A percentile compares a stretch with the other conserved stretches of the same genome.
These are phyloP conservation scores for Cryphonectria japonica DNA, from an alignment of 2,329 filamentous ascomycete genomes.

Conservation along the genomic window DNA sequence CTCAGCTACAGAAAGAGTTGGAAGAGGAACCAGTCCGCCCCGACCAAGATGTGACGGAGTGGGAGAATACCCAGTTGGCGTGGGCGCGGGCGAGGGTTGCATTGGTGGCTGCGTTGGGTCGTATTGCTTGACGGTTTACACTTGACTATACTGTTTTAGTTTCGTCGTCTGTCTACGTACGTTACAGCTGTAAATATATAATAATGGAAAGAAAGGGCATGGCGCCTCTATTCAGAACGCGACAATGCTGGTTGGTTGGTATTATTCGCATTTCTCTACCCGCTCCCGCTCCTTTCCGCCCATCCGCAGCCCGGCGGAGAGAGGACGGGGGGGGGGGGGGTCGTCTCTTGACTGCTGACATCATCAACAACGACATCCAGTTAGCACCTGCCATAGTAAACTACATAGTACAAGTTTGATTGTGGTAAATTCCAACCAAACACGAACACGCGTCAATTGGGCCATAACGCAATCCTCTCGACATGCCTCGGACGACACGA, in stretches of 20 bases:
- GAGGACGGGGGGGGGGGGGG: neutral
- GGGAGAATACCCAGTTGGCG: neutral
- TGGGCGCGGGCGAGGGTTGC: neutral
- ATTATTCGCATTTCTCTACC: neutral
- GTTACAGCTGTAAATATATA: constrained; percentile 25
- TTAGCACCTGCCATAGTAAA: neutral
- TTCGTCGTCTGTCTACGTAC: constrained; percentile 21
- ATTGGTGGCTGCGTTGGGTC: neutral
- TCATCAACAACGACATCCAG: neutral
- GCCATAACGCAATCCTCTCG: neutral
- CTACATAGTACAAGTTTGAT: neutral
- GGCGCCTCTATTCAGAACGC: neutral
- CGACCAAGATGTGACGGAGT: neutral
- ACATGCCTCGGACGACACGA: neutral
- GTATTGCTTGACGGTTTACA: constrained; percentile 4
- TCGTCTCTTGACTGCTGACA: neutral
- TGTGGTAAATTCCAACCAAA: neutral
- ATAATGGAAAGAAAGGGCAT: constrained; percentile 14
- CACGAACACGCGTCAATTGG: neutral
- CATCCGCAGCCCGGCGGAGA: no score
- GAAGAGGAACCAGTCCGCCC: neutral
- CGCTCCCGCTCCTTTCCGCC: no score
- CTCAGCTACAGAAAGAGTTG: constrained; percentile 13
- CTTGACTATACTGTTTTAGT: constrained; percentile 14
- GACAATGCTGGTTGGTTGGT: neutral